A percentile compares a stretch with the other conserved stretches of the same genome.
These are phyloP conservation scores for Bruguiera sexangula DNA, from an alignment of 345 rosid species.

Conservation along the genomic window DNA sequence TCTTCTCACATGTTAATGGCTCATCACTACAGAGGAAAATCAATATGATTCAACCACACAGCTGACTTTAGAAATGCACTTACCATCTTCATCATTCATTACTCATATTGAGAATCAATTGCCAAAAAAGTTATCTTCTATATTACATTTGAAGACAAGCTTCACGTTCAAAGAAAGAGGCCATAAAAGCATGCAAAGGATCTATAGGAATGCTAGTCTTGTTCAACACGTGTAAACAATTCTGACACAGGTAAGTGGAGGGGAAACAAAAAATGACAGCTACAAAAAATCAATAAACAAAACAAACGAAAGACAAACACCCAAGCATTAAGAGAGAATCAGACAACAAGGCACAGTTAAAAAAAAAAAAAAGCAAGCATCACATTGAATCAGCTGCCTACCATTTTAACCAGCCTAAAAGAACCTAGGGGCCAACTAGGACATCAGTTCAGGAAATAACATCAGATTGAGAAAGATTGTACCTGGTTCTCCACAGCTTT, in stretches of 20 bases:
- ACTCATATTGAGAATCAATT: too few relatives aligned
- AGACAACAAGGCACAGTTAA: background rate
- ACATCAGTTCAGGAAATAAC: background rate
- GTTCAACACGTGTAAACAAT: too few relatives aligned
- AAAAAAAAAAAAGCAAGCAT: background rate
- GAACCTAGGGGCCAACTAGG: background rate
- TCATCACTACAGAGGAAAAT: conserved; percentile 42
- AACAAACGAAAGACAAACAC: too few relatives aligned
- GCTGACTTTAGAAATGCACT: background rate
- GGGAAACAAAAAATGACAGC: too few relatives aligned
- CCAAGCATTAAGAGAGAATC: background rate
- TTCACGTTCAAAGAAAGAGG: too few relatives aligned
- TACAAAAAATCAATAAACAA: too few relatives aligned
- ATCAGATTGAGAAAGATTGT: background rate
- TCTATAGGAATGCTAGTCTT: too few relatives aligned
- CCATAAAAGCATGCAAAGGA: too few relatives aligned
- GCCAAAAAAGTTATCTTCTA: too few relatives aligned
- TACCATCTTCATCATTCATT: background rate
- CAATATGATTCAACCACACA: background rate
- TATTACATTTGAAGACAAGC: too few relatives aligned
- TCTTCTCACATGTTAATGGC: conserved; percentile 48
- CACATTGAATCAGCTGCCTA: background rate
- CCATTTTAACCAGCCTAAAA: background rate
- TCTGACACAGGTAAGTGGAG: too few relatives aligned
- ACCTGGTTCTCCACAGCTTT: conserved; percentile 71